Evolutionary conservation across 208 protist species (phyloP).

Genomic region (Endotrypanum monterogeii): DNA sequence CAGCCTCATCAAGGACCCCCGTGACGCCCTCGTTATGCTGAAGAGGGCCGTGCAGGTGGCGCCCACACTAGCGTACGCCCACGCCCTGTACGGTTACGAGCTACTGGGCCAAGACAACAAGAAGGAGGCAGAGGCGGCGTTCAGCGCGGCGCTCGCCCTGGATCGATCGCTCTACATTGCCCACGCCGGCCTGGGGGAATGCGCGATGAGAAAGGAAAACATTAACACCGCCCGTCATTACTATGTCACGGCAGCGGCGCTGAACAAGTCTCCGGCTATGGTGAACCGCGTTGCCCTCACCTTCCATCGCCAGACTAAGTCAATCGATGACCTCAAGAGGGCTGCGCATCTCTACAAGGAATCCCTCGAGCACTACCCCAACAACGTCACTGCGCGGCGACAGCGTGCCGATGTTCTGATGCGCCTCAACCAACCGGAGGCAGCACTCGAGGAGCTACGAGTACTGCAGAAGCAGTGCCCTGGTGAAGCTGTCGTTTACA

Average conservation of each 20-base stretch:
- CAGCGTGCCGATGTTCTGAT: slow-evolving; percentile 91
- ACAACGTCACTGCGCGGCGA: slow-evolving; percentile 87
- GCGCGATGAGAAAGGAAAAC: slow-evolving; percentile 93
- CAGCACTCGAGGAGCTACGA: slow-evolving; percentile 76
- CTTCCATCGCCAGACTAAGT: slow-evolving; percentile 58
- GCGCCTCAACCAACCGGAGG: slow-evolving; percentile 58
- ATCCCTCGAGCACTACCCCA: slow-evolving; percentile 76
- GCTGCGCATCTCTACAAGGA: slow-evolving; percentile 77
- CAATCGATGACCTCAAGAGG: slow-evolving; percentile 44
- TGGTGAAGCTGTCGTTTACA: slow-evolving; percentile 89
- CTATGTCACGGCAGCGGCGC: slow-evolving; percentile 85
- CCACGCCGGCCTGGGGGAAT: slow-evolving; percentile 95
- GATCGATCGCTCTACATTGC: slow-evolving; percentile 96
- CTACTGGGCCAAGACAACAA: slow-evolving; percentile 93
- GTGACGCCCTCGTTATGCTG: slow-evolving; percentile 95
- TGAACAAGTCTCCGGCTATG: slow-evolving; percentile 83
- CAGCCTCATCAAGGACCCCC: slow-evolving; percentile 93
- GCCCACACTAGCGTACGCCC: slow-evolving; percentile 88
- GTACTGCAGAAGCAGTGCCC: slow-evolving; percentile 77
- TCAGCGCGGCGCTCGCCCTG: slow-evolving; percentile 88
- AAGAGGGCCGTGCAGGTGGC: slow-evolving; percentile 91
- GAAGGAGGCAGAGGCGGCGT: slow-evolving; percentile 88
- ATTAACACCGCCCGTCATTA: slow-evolving; percentile 88
- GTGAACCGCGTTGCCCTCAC: slow-evolving; percentile 78
- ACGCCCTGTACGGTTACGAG: slow-evolving; percentile 96